Base-by-base conservation (phyloP, 1,284 basidiomycete species). In the Trichosporon sp. region DNA sequence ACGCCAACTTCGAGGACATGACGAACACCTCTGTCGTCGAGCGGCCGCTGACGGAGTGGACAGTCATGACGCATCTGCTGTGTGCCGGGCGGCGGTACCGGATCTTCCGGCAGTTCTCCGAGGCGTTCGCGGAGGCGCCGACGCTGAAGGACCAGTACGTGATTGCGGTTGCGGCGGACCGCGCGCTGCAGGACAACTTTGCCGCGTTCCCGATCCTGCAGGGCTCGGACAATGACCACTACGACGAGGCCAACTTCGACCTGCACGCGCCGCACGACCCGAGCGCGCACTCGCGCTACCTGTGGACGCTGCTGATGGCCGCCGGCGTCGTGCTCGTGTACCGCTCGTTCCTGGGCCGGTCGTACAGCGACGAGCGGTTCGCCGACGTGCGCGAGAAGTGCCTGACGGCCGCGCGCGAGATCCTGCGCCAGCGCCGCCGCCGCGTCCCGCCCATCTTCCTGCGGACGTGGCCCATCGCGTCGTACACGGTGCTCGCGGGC, bases 371-470 rank as follows among this genome's bases (percentile, higher is more conserved):
- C 70, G 69, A 69, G 27, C 72, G 76, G 1, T 78, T 74, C 62
- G 56, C 70, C 15, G 71, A 75, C 21, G 75, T 76, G 13, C 66
- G 76, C 35, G 68, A 74, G 72, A 72, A 70, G 0, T 78, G 76
- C 44, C 65, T 78, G 4, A 69, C 66, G n/a, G 74, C 75, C 0
- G 74, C 76, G 2, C 64, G 76, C 32, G 75, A 70, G 64, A 74
- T 74, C n/a, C 51, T 76, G 3, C 68, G 69, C 12, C 69, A 69
- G 21, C 69, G 75, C 60, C 60, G 65, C 53, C 73, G 72, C 34
- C 73, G 72, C 31, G 74, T 76, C 2, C 76, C 76, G 21, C 60
- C 68, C n/a, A 71, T 78, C 70, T 78, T 75, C 70, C 74, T 73
- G 62, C 75, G 75, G 34, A 72, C 74, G 31, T 78, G 76, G 76